Evolutionary conservation across 495 filamentous ascomycete species (phyloP), one percentile per base, ranked within the genome.

Genomic region (Trichoderma gamsii): DNA sequence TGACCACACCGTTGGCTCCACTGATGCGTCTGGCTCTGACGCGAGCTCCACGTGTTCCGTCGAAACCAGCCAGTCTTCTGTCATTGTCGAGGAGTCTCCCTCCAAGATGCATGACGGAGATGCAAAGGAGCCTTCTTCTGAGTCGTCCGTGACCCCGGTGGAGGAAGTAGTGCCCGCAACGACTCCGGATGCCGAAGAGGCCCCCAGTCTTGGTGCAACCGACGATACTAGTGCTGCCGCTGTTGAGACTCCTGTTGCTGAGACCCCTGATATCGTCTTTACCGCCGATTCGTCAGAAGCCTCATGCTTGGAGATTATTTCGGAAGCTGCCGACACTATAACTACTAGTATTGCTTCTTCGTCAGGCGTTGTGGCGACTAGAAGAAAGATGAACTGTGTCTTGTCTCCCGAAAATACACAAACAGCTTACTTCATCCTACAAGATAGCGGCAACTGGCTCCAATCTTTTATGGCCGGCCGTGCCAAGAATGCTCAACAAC

Each of bases 301-400:
- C 13, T 61, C 56, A 18, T 61, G 4, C 8, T 21, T 29, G 23
- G 56, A 5, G 23, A 27, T 21, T 5, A n/a, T 49, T 2, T 4
- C 56, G 23, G 27, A 27, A 12, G 9, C 3, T 13, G 27, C 56
- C 23, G 49, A 52, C 8, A 32, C 25, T 12, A 61, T 7, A 6
- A 61, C 7, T 16, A 23, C 21, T 61, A 25, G 21, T 12, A 29
- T 29, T 27, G 2, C 52, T 61, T 9, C 52, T 4, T 32, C 56
- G 9, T 61, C 56, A 6, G 11, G 27, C 23, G 16, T 61, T 16
- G 23, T 61, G 9, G 56, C 23, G 25, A 13, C 56, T 21, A 1
- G 56, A 12, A 61, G 27, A 18, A 61, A 61, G 56, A 61, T 61
- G 56, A 61, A 32, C 25, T 61, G 23, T 32, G 56, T 61, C 25